Evolutionary conservation across 2,329 filamentous ascomycete species (phyloP).

Genomic region (Leptographium flavum): DNA sequence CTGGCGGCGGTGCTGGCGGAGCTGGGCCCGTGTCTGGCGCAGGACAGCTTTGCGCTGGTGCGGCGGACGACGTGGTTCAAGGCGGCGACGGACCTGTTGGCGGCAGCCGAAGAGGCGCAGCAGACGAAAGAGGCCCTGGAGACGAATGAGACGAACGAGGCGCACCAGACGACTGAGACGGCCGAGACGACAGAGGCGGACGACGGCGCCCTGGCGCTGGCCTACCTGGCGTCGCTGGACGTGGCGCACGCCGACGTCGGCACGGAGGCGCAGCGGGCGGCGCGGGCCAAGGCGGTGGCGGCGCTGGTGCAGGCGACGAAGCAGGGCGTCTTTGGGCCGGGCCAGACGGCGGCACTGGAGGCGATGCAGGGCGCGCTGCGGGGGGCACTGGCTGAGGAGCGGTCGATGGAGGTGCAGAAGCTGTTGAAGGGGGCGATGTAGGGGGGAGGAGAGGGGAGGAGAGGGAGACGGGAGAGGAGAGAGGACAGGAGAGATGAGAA

Average conservation of each 20-base stretch:
- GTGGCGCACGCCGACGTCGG: slow-evolving; percentile 30
- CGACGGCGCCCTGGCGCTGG: slow-evolving; percentile 12
- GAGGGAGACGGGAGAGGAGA: neutral
- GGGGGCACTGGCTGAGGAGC: slow-evolving; percentile 17
- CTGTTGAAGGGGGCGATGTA: slow-evolving; percentile 14
- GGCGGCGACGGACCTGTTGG: slow-evolving; percentile 31
- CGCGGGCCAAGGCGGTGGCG: slow-evolving; percentile 30
- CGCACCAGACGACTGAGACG: slow-evolving; percentile 10
- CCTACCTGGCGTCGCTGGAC: slow-evolving; percentile 33
- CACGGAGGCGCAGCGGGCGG: slow-evolving; percentile 35
- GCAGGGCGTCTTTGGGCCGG: slow-evolving; percentile 26
- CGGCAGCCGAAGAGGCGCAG: slow-evolving; percentile 19
- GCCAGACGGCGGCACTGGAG: neutral
- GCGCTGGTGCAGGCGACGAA: slow-evolving; percentile 27
- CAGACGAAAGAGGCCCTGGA: neutral
- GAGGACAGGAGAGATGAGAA: no score
- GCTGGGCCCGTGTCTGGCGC: slow-evolving; percentile 26
- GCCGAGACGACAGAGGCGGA: neutral
- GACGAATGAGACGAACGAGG: neutral
- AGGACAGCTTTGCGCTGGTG: slow-evolving; percentile 24
- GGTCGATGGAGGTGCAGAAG: slow-evolving; percentile 20
- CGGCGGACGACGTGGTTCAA: slow-evolving; percentile 39
- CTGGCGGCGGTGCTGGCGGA: slow-evolving; percentile 24
- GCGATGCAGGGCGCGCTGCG: slow-evolving; percentile 37
- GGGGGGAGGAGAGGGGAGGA: neutral